Base-by-base conservation (phyloP, 2,329 filamentous ascomycete species). In the Sclerotinia trifoliorum region DNA sequence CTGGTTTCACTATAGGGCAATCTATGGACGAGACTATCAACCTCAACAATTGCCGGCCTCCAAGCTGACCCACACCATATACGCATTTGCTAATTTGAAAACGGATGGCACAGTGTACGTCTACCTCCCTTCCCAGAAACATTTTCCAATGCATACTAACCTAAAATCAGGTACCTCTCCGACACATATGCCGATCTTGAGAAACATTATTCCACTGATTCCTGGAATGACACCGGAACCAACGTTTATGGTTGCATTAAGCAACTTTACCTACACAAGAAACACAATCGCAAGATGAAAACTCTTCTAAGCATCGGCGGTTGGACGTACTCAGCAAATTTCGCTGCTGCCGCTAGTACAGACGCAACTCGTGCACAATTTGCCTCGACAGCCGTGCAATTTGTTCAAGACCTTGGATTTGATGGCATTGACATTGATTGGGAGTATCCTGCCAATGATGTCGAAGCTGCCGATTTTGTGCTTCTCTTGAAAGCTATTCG, bases 191-290 rank as follows among this genome's bases (percentile, higher is more conserved):
- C 91, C 32, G 92, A 95, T 74, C 72, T 83, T 3, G 85, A 94
- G 92, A 93, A 91, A 75, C 91, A 92, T 78, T 73, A 93, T 90
- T 74, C 90, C 90, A 79, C 93, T 90, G 75, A 81, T 86, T 1
- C 81, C 79, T 35, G 92, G 96, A 78, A 90, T 79, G 71, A 90
- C 86, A 86, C 29, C 0, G 84, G 90, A 7, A 89, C 82, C 70
- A 95, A 96, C 76, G 86, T 90, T 58, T 95, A 94, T 73, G 93
- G 93, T 51, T 91, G 88, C 76, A 78, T 92, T 65, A 95, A 95
- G 80, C 91, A 96, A 75, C 82, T 96, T 0, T 92, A 86, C 77
- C 80, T 91, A 10, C 82, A 93, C 55, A 96, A 96, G 80, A 88
- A 94, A 78, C 79, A 83, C 68, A 89, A 96, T 78, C 88, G 92